phyloP scores from a whole-genome alignment of 306 rosid species.

The Purshia tridentata region DNA sequence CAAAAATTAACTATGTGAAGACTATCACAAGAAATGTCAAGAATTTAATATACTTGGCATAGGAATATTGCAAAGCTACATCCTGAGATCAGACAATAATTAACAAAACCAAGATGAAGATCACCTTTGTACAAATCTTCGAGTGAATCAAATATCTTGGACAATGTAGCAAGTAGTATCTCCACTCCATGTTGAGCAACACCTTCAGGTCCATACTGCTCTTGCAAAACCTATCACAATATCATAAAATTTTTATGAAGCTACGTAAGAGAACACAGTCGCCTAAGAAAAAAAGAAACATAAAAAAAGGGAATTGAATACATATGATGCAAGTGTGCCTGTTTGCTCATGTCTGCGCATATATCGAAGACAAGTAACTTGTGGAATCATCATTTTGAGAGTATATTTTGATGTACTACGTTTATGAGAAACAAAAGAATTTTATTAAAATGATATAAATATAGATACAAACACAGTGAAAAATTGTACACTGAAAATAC shows the following conservation, averaged over 20 bases:
- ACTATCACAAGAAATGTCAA: not conserved
- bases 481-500: not conserved
- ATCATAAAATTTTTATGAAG: not conserved
- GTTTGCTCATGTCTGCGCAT: not conserved
- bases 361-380: not conserved
- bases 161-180: slow-evolving; percentile 54
- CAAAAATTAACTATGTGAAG: not conserved
- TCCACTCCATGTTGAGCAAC: slow-evolving; percentile 55
- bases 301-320: not conserved
- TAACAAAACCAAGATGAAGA: slow-evolving; percentile 25
- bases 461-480: not conserved
- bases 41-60: slow-evolving; percentile 6
- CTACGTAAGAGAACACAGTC: not conserved
- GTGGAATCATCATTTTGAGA: not conserved
- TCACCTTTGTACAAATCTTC: slow-evolving; percentile 73
- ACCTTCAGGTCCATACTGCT: slow-evolving; percentile 57
- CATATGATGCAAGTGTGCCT: not conserved
- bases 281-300: not conserved
- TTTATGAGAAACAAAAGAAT: not conserved
- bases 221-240: slow-evolving; percentile 56
- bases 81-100: slow-evolving; percentile 11
- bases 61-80: slow-evolving; percentile 12
- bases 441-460: not conserved
- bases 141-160: slow-evolving; percentile 59
- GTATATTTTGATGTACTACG: not conserved